Base-by-base conservation (phyloP, 805 yeast species). In the Cyberlindnera euphorbiiphila region DNA sequence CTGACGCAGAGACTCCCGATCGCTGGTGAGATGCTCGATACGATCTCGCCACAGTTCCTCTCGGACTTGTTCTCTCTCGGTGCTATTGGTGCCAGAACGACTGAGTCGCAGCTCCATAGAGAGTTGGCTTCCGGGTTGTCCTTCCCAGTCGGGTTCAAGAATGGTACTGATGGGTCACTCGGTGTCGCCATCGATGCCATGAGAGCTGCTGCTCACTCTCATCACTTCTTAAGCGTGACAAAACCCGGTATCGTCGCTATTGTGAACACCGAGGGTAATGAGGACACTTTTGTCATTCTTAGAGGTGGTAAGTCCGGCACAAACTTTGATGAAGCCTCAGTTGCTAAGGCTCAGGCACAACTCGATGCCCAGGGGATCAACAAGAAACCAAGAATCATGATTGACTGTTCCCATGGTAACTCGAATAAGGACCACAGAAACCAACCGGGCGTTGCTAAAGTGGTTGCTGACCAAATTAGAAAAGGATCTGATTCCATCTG, bases 21-120 rank as follows among this genome's bases (percentile, higher is more conserved):
- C 61, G 98, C 96, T 19, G 86, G 94, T 43, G 98, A 91, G 68
- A 91, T 91, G 96, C 76, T 91, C 59, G 98, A 91, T 64, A 91
- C 98, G 19, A 91, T 93, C 46, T 87, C 96, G 12, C 98, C 98
- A 2, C 96, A 91, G 71, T 91, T 84, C 67, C 73, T 91, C 55
- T 78, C 93, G 34, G 98, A 91, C 63, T 76, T 91, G 51, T 83
- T 91, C 74, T 85, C 96, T 18, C 77, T 93, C 37, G 98, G 98
- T 56, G 98, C 98, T 33, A 89, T 91, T 61, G 98, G 98, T 56
- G 98, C 98, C 26, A 83, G 98, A 72, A 91, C 98, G 31, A 91
- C 98, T 26, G 98, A 91, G 69, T 88, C 96, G 26, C 98, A 91
- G 69, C 76, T 91, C 37, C 98, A 91, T 65, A 81, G 98, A 64